phyloP scores from a whole-genome alignment of 306 rosid genomes.

The Gleditsia sinensis region DNA sequence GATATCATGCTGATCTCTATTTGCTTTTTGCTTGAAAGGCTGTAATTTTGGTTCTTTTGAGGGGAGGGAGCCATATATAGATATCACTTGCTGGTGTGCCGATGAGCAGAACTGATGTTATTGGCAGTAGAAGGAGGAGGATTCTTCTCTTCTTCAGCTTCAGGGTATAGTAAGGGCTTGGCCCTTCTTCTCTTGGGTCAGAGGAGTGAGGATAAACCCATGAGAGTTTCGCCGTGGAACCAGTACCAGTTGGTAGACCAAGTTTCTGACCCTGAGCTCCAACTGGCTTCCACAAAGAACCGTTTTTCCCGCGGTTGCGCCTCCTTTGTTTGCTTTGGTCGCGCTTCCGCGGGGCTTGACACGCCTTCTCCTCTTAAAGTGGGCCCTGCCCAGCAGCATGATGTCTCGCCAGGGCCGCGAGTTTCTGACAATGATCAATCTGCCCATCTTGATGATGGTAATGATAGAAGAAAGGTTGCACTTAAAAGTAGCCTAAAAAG shows the following conservation, averaged over 20 bases:
- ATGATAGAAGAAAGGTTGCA: constrained; percentile 42
- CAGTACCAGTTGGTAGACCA: constrained; percentile 87
- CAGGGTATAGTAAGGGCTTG: constrained; percentile 81
- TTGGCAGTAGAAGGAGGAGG: constrained; percentile 88
- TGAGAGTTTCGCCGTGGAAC: constrained; percentile 88
- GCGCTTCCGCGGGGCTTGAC: constrained; percentile 71
- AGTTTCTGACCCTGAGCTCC: constrained; percentile 78
- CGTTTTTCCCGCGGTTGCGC: constrained; percentile 70
- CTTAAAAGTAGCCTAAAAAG: constrained; percentile 79
- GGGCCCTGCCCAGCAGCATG: constrained; percentile 75
- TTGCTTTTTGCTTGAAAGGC: constrained; percentile 28
- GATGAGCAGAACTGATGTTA: constrained; percentile 84
- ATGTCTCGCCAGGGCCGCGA: constrained; percentile 52
- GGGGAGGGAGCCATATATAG: constrained; percentile 36
- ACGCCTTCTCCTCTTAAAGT: constrained; percentile 70
- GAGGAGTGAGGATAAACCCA: constrained; percentile 74
- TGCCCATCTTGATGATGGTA: constrained; percentile 36
- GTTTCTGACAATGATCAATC: constrained; percentile 51
- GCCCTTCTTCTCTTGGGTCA: constrained; percentile 82
- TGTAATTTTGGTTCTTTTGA: constrained; percentile 41
- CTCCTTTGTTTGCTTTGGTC: constrained; percentile 81
- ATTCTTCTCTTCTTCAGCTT: constrained; percentile 88
- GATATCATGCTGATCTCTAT: constrained; percentile 15
- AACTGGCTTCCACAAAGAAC: constrained; percentile 86
- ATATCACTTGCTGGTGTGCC: constrained; percentile 44